phyloP scores from a whole-genome alignment of 805 yeast genomes.

The Candida vartiovaarae region DNA sequence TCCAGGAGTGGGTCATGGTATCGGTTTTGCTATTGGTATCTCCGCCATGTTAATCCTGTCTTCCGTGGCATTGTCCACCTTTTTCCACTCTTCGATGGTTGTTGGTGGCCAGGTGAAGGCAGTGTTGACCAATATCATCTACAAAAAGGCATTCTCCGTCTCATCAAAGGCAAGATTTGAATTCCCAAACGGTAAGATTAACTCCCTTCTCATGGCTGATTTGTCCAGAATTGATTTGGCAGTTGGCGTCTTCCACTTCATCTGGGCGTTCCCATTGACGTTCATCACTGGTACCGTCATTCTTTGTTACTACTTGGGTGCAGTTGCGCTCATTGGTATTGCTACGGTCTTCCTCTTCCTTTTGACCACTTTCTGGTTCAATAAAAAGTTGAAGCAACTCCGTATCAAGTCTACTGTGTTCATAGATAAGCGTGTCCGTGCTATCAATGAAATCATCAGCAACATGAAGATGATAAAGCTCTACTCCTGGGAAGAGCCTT shows the following conservation, averaged over 20 bases:
- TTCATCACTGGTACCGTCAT: conserved; percentile 57
- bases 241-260: conserved; percentile 57
- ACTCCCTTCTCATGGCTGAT: conserved; percentile 77
- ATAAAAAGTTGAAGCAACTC: conserved; percentile 44
- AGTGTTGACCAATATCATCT: conserved; percentile 59
- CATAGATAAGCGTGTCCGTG: conserved; percentile 73
- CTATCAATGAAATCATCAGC: conserved; percentile 71
- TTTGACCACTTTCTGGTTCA: conserved; percentile 34
- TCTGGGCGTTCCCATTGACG: conserved; percentile 58
- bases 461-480: conserved; percentile 79
- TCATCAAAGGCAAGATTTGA: conserved; percentile 49
- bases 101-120: conserved; percentile 70
- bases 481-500: conserved; percentile 90
- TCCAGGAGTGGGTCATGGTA: conserved; percentile 47
- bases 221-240: conserved; percentile 75
- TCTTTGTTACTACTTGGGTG: conserved; percentile 63
- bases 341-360: conserved; percentile 42
- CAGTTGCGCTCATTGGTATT: conserved; percentile 63
- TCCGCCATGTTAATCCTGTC: conserved; percentile 44
- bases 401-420: conserved; percentile 51
- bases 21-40: conserved; percentile 72
- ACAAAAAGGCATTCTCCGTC: conserved; percentile 60
- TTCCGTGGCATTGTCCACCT: conserved; percentile 51
- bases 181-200: conserved; percentile 63
- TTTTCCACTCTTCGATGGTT: conserved; percentile 52